Evolutionary conservation across 306 rosid genomes (phyloP).

Genomic region (Dryas alaskensis): DNA sequence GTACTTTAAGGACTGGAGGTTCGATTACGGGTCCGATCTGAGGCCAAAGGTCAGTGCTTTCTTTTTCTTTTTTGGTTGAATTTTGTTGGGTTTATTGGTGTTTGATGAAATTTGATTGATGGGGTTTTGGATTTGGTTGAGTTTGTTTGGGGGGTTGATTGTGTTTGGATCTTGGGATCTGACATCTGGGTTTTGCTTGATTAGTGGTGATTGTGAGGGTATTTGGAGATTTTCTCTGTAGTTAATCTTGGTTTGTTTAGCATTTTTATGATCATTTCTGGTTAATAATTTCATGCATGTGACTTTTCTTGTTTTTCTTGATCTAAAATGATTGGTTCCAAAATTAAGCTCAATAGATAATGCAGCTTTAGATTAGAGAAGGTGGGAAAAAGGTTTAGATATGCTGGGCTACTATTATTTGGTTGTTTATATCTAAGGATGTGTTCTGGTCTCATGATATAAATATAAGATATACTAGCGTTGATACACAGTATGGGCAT

Average conservation of each 20-base stretch:
- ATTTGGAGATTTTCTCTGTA: background rate
- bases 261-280: slow-evolving; percentile 4
- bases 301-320: background rate
- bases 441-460: background rate
- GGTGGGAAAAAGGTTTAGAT: too few species aligned
- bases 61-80: background rate
- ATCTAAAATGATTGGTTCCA: background rate
- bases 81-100: background rate
- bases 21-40: slow-evolving; percentile 57
- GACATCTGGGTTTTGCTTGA: slow-evolving; percentile 12
- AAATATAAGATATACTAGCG: background rate
- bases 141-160: background rate
- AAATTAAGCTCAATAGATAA: background rate
- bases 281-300: background rate
- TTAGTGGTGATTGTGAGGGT: background rate
- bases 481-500: background rate
- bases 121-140: background rate
- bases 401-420: too few species aligned
- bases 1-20: slow-evolving; percentile 63
- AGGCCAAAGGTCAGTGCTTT: slow-evolving; percentile 57
- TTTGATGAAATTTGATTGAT: background rate
- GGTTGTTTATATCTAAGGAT: too few species aligned
- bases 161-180: slow-evolving; percentile 32
- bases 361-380: background rate
- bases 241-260: background rate